A percentile compares a stretch with the other conserved stretches of the same genome.
These are phyloP conservation scores for Tetradesmus lagerheimii DNA, from an alignment of 139 green algal genomes.

Conservation along the genomic window DNA sequence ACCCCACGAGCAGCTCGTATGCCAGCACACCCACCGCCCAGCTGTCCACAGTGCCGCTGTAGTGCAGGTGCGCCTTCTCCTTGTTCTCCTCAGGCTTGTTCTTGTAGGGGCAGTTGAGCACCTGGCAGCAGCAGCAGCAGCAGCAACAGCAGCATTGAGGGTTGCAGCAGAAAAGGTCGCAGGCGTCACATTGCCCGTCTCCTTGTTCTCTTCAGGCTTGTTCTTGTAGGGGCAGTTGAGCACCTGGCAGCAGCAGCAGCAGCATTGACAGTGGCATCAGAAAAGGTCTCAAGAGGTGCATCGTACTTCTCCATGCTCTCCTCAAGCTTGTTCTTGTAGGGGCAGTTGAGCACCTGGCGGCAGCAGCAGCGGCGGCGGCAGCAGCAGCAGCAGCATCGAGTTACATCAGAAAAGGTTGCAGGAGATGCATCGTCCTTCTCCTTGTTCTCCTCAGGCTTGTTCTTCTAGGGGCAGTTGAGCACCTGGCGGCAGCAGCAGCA, in stretches of 20 bases:
- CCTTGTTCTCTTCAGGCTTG: conserved; percentile 71
- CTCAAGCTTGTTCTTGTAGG: no score
- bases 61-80: conserved; percentile 65
- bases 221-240: conserved; percentile 72
- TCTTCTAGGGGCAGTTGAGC: conserved; percentile 70
- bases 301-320: no score
- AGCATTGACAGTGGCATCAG: not conserved
- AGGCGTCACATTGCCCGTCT: conserved; percentile 48
- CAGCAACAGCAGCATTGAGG: conserved; percentile 13
- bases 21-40: conserved; percentile 63
- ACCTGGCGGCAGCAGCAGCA: conserved; percentile 38
- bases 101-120: conserved; percentile 75
- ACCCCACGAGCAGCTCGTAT: conserved; percentile 56
- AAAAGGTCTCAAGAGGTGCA: no score
- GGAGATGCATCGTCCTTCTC: conserved; percentile 53
- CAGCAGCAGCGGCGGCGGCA: no score
- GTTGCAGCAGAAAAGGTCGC: not conserved
- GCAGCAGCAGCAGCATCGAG: conserved; percentile 11
- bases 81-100: conserved; percentile 75
- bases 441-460: conserved; percentile 75
- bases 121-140: conserved; percentile 32
- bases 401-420: no score
- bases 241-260: conserved; percentile 38
- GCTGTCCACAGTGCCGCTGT: conserved; percentile 64
- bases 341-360: no score